Base-by-base conservation (phyloP, 768 basidiomycete genomes). In the Lactarius hengduanensis region DNA sequence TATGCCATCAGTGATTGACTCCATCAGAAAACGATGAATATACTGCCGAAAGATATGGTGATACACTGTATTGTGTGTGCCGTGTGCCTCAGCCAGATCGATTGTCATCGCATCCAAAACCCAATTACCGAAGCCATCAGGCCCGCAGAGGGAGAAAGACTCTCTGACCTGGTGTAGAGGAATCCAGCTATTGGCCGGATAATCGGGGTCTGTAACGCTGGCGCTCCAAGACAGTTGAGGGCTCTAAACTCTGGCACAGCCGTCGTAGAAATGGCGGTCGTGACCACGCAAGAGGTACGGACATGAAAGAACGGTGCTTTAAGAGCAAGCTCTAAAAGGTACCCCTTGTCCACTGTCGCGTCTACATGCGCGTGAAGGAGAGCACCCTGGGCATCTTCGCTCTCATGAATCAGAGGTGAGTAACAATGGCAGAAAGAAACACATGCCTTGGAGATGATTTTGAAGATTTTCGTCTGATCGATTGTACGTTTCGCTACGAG, bases 301-400 rank as follows among this genome's bases (percentile, higher is more conserved):
- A 92, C 80, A 75, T 91, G 86, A n/a, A 92, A 77, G 9, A 81
- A 80, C 2, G 84, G 80, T 38, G 91, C 78, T 60, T 83, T 74
- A 30, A 87, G 73, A 1, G 87, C 89, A 13, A 86, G 76, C 20
- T 79, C 72, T 16, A 89, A 77, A 6, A 91, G 77, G 28, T 79
- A 77, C 22, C 77, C 72, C 1, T 79, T 80, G 61, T 88, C 83
- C 28, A 90, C 87, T 0, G 85, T 89, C 22, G 89, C 86, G 71
- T 90, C 89, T n/a, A 92, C 78, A 72, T 92, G 91, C 0, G 80
- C 84, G 70, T 92, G 90, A 16, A 93, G 78, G 4, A 92, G 79
- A 1, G 82, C 89, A 47, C 91, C 91, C 76, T 92, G 2, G 91
- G 91, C 88, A 92, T 90, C 88, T 89, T 32, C 26, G 26, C 22